Conservation (phyloP, 768 basidiomycete genomes). For the Tulasnella sp. region DNA sequence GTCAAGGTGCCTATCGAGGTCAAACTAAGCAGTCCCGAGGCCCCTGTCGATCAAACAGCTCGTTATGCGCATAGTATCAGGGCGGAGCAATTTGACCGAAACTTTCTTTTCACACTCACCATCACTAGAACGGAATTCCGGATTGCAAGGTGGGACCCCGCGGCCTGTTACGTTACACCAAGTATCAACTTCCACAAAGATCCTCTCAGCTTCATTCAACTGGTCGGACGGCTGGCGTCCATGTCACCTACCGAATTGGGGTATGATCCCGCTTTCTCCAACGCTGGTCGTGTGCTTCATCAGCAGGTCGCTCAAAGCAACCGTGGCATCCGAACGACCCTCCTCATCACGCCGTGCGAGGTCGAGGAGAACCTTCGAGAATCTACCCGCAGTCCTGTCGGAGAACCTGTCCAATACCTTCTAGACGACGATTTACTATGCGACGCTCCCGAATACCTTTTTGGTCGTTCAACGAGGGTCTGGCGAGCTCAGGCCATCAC, state of each 20-base stretch:
- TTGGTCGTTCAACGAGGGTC: background rate
- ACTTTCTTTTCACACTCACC: background rate
- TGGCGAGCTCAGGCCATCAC: background rate
- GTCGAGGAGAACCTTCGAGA: background rate
- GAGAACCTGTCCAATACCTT: background rate
- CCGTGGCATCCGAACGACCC: background rate
- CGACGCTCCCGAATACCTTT: background rate
- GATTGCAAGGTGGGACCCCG: background rate
- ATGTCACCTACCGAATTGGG: background rate
- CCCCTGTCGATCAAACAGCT: background rate
- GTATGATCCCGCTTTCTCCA: background rate
- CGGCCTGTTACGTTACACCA: background rate
- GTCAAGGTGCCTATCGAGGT: background rate
- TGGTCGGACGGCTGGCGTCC: conserved; percentile 6
- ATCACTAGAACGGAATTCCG: background rate
- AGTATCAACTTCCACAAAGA: background rate
- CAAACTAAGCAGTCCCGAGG: background rate
- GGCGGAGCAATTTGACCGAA: conserved; percentile 5
- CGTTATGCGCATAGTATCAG: background rate
- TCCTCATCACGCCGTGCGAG: background rate
- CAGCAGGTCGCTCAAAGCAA: background rate
- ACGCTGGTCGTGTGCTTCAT: background rate
- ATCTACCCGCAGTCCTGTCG: background rate
- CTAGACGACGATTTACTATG: background rate
- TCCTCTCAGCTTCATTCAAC: background rate